These are phyloP conservation scores for Ajuga chamaepitys DNA, from an alignment of 257 asterid species.

Conservation along the genomic window DNA sequence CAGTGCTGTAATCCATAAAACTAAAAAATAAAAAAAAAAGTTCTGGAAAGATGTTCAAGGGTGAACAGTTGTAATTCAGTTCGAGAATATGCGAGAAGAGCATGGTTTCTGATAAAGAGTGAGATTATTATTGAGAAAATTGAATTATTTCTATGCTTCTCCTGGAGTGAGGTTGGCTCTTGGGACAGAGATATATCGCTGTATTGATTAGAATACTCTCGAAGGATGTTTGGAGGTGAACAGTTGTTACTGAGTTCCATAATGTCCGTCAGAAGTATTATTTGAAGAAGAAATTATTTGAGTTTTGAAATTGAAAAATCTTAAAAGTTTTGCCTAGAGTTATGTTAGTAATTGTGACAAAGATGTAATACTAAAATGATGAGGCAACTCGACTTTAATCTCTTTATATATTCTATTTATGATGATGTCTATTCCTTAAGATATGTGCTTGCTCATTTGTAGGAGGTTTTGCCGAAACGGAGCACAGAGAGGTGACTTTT, in stretches of 20 bases:
- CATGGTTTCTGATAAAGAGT: neutral
- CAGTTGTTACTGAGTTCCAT: too few relatives aligned
- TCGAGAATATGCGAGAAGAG: neutral
- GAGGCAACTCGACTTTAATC: neutral
- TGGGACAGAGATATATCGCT: neutral
- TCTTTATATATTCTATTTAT: neutral
- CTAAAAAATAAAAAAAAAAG: too few relatives aligned
- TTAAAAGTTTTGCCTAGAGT: neutral
- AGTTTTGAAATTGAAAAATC: neutral
- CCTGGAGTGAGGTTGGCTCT: neutral
- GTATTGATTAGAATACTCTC: neutral
- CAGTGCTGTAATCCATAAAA: too few relatives aligned
- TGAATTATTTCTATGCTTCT: neutral
- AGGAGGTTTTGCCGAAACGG: conserved; percentile 87
- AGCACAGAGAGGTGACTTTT: conserved; percentile 76
- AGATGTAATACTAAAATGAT: too few relatives aligned
- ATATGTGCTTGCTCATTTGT: conserved; percentile 6
- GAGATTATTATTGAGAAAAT: neutral
- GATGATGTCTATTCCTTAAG: neutral
- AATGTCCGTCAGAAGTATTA: too few relatives aligned
- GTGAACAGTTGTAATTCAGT: neutral
- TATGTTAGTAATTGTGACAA: neutral
- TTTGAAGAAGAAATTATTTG: too few relatives aligned
- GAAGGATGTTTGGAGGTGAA: too few relatives aligned
- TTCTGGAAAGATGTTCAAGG: neutral